Percentiles rank a stretch among this genome's conserved stretches.
Evolutionary conservation across 495 filamentous ascomycete species (phyloP).

Genomic region (Podospora pseudopauciseta): DNA sequence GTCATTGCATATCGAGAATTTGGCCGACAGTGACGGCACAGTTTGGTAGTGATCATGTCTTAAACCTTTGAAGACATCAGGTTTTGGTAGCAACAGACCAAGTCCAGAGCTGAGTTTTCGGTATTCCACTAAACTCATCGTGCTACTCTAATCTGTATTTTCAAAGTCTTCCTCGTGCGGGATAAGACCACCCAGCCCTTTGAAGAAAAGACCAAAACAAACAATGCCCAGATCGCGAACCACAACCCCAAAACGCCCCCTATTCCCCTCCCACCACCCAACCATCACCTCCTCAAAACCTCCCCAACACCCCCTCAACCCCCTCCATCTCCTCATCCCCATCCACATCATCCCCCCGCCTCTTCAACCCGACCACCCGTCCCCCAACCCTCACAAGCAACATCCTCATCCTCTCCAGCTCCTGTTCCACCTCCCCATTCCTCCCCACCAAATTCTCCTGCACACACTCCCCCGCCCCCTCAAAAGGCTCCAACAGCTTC

Average conservation of each 20-base stretch:
- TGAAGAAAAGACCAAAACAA: not conserved
- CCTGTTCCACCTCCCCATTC: conserved; percentile 67
- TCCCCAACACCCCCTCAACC: conserved; percentile 38
- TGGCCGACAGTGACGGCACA: not conserved
- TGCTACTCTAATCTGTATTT: too few relatives aligned
- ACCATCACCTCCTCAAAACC: conserved; percentile 23
- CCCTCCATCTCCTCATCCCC: conserved; percentile 41
- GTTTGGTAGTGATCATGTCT: not conserved
- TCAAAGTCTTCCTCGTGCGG: too few relatives aligned
- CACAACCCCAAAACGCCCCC: not conserved
- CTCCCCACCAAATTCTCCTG: conserved; percentile 75
- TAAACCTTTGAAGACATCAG: not conserved
- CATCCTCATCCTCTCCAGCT: conserved; percentile 73
- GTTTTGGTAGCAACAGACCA: too few relatives aligned
- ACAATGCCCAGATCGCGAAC: not conserved
- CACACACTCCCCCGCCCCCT: conserved; percentile 39
- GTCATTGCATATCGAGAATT: not conserved
- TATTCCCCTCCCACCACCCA: not conserved
- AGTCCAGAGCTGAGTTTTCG: too few relatives aligned
- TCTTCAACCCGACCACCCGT: conserved; percentile 41
- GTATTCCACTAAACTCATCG: too few relatives aligned
- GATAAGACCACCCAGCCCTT: too few relatives aligned
- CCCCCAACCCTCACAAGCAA: conserved; percentile 68
- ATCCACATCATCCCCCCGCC: conserved; percentile 3
- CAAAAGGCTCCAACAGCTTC: conserved; percentile 58